Percentiles rank a stretch among this genome's conserved stretches.
Conservation (phyloP, 164 flowering plant genomes). For the Chimonanthus praecox region DNA sequence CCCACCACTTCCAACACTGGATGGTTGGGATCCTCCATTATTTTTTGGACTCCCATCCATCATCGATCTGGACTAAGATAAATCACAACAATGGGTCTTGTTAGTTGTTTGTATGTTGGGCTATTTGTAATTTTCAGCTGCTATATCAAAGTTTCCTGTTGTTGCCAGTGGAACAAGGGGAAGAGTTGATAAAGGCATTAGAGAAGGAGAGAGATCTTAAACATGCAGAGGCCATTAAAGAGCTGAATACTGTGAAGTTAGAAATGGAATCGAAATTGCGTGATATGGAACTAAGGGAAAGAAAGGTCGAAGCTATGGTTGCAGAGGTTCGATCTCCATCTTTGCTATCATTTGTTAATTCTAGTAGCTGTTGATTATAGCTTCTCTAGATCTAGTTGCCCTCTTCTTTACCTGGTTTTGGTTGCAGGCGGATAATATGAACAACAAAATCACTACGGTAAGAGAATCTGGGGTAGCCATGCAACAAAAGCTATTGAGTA, state of each 20-base stretch:
- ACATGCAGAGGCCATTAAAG: constrained; percentile 44
- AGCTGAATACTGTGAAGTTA: constrained; percentile 43
- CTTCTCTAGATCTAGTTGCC: not conserved
- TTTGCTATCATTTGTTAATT: not conserved
- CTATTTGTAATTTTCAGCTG: not conserved
- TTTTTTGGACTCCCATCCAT: no score
- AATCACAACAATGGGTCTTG: not conserved
- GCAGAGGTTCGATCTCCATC: constrained; percentile 46
- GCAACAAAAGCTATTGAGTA: constrained; percentile 34
- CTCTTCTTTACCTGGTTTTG: constrained; percentile 5
- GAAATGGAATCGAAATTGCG: constrained; percentile 53
- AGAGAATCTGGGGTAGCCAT: constrained; percentile 48
- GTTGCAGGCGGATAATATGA: constrained; percentile 50
- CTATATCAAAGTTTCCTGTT: not conserved
- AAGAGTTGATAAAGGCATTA: constrained; percentile 44
- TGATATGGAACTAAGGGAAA: constrained; percentile 45
- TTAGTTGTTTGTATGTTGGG: not conserved
- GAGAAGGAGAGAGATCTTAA: constrained; percentile 56
- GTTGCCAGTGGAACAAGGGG: constrained; percentile 51
- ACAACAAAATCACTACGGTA: constrained; percentile 29
- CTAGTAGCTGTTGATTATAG: not conserved
- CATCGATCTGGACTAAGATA: no score
- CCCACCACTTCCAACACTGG: no score
- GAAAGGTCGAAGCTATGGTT: constrained; percentile 49
- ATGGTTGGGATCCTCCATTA: no score